Evolutionary conservation across 148 eudicot genomes (phyloP), one percentile per base, ranked within the genome.

Genomic region (Polygonum aviculare): DNA sequence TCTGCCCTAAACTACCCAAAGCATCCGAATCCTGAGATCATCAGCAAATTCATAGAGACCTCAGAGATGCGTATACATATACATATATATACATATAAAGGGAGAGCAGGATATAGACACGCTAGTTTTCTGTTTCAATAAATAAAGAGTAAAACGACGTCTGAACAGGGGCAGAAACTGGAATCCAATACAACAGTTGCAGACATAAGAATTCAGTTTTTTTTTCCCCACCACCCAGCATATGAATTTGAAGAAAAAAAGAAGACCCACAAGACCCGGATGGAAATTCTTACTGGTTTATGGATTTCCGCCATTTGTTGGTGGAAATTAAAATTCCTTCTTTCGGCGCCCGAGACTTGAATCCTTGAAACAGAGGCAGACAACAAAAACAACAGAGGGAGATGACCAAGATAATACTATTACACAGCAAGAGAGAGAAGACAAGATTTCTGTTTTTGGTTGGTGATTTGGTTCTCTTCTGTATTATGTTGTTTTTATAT

Each of bases 11-110:
- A 18, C 22, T 52, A n/a, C 7, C 12, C 22, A 18, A 80, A 54
- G 82, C 75, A 44, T 72, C 75, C 67, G 79, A 77, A 16, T 77
- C 75, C 79, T 81, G 85, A 82, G 80, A 16, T 4, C 45, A 36
- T 9, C 47, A 41, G 31, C 22, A 70, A 19, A 15, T n/a, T 36
- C 8, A 41, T 4, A 12, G 41, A 70, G 7, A 12, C 31, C 31
- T 26, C 31, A 26, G 31, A 26, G 31, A 26, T 26, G 31, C 31
- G 31, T 26, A 26, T 26, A 26, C 31, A 26, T 26, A 26, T 26
- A 26, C 31, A 26, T 26, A 70, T 16, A 70, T 8, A 18, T 31
- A 16, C 22, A n/a, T 26, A 7, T 44, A 41, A 1, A 41, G 45
- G 9, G 9, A 41, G 45, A 41, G 45, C 9, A 40, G 26, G 19